These are phyloP conservation scores for Fusarium haematococcum DNA, from an alignment of 2,329 filamentous ascomycete species.

Conservation along the genomic window DNA sequence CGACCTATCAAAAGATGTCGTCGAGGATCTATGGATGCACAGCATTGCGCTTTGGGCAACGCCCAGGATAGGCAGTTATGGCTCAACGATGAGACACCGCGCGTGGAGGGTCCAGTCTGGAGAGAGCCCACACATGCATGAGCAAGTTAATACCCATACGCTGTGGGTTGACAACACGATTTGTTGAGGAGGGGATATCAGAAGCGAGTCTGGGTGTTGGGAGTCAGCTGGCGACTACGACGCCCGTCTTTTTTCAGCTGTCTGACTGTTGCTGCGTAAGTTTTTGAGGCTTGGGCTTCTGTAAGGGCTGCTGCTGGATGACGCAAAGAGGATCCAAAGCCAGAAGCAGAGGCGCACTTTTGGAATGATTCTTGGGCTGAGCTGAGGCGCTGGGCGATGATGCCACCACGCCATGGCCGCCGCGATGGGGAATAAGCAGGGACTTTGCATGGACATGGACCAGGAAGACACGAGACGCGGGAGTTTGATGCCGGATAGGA, in stretches of 20 bases:
- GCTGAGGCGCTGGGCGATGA: constrained; percentile 6
- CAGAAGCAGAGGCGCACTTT: neutral
- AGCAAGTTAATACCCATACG: constrained; percentile 16
- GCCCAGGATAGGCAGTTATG: constrained; percentile 1
- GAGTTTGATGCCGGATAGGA: neutral
- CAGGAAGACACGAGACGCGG: neutral
- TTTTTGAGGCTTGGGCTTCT: neutral
- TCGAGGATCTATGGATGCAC: constrained; percentile 5
- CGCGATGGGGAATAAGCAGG: constrained; percentile 5
- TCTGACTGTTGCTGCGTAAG: neutral
- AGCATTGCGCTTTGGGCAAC: constrained; percentile 15
- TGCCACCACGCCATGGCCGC: constrained; percentile 3
- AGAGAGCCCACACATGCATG: constrained; percentile 25
- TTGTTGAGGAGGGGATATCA: constrained; percentile 19
- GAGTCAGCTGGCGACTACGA: constrained; percentile 26
- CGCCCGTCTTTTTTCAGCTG: neutral
- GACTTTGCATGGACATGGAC: neutral
- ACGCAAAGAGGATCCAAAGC: neutral
- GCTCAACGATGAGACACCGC: constrained; percentile 22
- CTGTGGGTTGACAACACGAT: constrained; percentile 4
- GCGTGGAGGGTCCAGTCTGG: constrained; percentile 22
- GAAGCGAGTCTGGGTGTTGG: constrained; percentile 7
- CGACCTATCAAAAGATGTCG: constrained; percentile 19
- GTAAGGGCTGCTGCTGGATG: neutral
- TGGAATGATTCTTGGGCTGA: constrained; percentile 1